These are phyloP conservation scores for Turnera subulata DNA, from an alignment of 345 rosid genomes.

Conservation along the genomic window DNA sequence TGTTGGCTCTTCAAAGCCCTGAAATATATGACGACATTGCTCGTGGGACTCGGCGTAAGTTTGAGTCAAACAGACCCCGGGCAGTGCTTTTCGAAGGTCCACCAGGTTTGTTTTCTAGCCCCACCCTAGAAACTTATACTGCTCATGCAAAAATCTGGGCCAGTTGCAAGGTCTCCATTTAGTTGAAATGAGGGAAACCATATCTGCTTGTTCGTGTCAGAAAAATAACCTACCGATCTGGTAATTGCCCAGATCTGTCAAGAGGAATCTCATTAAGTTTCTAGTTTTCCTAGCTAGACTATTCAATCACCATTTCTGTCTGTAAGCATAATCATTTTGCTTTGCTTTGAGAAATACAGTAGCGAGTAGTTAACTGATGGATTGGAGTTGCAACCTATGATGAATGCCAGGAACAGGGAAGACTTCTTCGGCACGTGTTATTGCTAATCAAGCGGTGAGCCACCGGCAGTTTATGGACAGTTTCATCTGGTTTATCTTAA, in stretches of 20 bases:
- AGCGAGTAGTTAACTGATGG: slow-evolving; percentile 7
- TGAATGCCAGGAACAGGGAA: slow-evolving; percentile 80
- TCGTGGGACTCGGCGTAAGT: slow-evolving; percentile 76
- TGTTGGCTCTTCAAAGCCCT: slow-evolving; percentile 83
- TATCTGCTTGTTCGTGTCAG: too few species aligned
- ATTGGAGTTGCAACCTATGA: slow-evolving; percentile 3
- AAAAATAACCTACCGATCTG: too few species aligned
- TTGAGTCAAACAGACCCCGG: slow-evolving; percentile 89
- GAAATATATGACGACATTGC: slow-evolving; percentile 88
- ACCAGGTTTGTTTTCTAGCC: slow-evolving; percentile 53
- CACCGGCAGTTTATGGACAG: slow-evolving; percentile 7
- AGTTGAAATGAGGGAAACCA: too few species aligned
- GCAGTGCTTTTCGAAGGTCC: slow-evolving; percentile 98
- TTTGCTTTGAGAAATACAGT: too few species aligned
- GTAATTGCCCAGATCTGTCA: too few species aligned
- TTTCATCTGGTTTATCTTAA: neutral
- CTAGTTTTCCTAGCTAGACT: too few species aligned
- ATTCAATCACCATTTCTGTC: too few species aligned
- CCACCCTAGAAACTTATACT: neutral
- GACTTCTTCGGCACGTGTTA: slow-evolving; percentile 92
- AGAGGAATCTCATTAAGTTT: too few species aligned
- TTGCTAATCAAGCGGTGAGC: slow-evolving; percentile 85
- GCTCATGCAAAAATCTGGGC: too few species aligned
- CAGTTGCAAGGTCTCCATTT: too few species aligned
- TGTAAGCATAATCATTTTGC: neutral